Evolutionary conservation across 306 rosid species (phyloP).

Genomic region (Cicer judaicum): DNA sequence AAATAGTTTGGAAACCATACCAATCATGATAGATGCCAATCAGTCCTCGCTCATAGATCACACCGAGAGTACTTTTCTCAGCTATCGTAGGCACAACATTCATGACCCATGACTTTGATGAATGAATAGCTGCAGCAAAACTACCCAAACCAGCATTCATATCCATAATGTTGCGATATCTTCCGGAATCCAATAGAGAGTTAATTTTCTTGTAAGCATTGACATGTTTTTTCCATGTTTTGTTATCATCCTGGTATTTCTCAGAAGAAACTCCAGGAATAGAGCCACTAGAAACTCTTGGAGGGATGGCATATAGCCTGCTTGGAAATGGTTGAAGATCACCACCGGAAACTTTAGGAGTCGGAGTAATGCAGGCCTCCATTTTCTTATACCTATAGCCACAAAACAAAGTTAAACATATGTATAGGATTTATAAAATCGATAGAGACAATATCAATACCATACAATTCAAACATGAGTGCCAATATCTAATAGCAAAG

Average conservation of each 20-base stretch:
- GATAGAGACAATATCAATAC: constrained; percentile 13
- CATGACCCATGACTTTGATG: constrained; percentile 91
- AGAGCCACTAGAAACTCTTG: constrained; percentile 84
- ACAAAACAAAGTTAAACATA: constrained; percentile 43
- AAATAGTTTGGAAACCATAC: constrained; percentile 53
- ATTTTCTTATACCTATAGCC: constrained; percentile 83
- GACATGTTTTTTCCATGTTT: constrained; percentile 84
- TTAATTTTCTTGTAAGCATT: constrained; percentile 81
- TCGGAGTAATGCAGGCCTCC: constrained; percentile 82
- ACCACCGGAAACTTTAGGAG: constrained; percentile 55
- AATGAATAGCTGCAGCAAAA: constrained; percentile 83
- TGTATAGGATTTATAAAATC: constrained; percentile 25
- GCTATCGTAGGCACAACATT: constrained; percentile 93
- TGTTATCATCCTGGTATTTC: constrained; percentile 69
- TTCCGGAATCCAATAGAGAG: constrained; percentile 70
- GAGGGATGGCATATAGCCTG: constrained; percentile 78
- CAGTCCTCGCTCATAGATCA: constrained; percentile 78
- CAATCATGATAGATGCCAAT: constrained; percentile 96
- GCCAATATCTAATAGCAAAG: neutral
- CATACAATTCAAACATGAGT: constrained; percentile 3
- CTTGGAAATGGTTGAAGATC: constrained; percentile 73
- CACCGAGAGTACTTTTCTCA: constrained; percentile 75
- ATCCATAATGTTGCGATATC: constrained; percentile 97
- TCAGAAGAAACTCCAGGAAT: constrained; percentile 77
- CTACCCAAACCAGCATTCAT: constrained; percentile 97